Base-by-base conservation (phyloP, 2,329 filamentous ascomycete genomes). In the Alternaria triticina region DNA sequence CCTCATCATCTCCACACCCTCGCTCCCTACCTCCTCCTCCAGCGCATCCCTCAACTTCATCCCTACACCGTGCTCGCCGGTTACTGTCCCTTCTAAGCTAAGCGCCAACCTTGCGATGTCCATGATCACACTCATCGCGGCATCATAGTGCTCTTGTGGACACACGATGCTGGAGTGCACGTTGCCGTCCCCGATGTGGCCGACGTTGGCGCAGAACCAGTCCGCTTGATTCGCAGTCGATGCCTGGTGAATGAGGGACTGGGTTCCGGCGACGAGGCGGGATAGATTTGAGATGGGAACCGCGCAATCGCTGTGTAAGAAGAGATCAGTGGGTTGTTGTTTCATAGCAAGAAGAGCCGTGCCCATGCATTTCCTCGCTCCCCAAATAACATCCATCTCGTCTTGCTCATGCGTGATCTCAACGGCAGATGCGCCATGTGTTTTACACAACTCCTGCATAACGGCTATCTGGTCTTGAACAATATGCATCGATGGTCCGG, bases 41-140 rank as follows among this genome's bases (percentile, higher is more conserved):
- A 96, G 83, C 75, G 94, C 93, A 77, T 94, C 92, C 70, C 92
- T 85, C 87, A 95, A 93, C 67, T 94, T 90, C 54, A 95, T 80
- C 7, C 92, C 92, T 49, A 96, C 89, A 10, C 92, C 92, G 80
- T 96, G 92, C 81, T 96, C 92, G 33, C 92, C 92, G 23, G 92
- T 94, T 1, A 94, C 90, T 0, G 93, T 96, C 1, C 93, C 93
- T 77, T 96, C 92, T 82, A 94, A 86, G 79, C 91, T 90, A 47
- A 96, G 87, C 0, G 93, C 93, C 59, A 91, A 83, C 84, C 93
- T 92, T 68, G 91, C 89, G 67, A 92, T 91, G 70, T 91, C 90
- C 15, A 23, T 33, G n/a, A 81, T 55, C 22, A 80, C 65, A 13
- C 67, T 58, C 44, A 75, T 72, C 0, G 68, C 80, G 11, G 56